Evolutionary conservation across 495 filamentous ascomycete genomes (phyloP).

Genomic region (Xylaria castorea): DNA sequence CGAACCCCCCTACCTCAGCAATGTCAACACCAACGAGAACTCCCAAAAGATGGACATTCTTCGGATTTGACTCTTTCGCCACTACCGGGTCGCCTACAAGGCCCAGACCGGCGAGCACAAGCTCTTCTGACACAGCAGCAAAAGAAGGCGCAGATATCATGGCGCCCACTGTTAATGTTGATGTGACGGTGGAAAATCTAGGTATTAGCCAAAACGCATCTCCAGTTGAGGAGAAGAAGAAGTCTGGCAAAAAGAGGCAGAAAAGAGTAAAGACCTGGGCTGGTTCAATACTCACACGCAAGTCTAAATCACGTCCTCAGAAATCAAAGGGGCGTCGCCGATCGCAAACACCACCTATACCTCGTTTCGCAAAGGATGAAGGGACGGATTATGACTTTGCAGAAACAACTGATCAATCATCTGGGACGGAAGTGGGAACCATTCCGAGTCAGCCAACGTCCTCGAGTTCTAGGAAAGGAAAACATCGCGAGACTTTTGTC

Average conservation of each 20-base stretch:
- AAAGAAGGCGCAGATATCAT: slow-evolving; percentile 28
- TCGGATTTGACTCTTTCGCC: slow-evolving; percentile 56
- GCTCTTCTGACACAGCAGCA: slow-evolving; percentile 44
- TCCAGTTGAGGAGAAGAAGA: slow-evolving; percentile 51
- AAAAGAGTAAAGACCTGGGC: slow-evolving; percentile 86
- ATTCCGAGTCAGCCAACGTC: not conserved
- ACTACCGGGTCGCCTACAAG: slow-evolving; percentile 50
- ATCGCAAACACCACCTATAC: slow-evolving; percentile 50
- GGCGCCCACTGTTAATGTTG: slow-evolving; percentile 31
- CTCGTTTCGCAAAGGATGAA: slow-evolving; percentile 29
- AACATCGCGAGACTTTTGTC: slow-evolving; percentile 13
- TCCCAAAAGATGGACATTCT: slow-evolving; percentile 61
- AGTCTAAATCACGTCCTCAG: slow-evolving; percentile 55
- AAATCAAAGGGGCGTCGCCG: slow-evolving; percentile 48
- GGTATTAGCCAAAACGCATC: not conserved
- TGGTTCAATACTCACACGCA: slow-evolving; percentile 75
- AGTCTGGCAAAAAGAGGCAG: slow-evolving; percentile 64
- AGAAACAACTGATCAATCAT: slow-evolving; percentile 35
- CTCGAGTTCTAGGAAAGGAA: not conserved
- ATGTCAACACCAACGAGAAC: slow-evolving; percentile 55
- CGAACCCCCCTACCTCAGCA: slow-evolving; percentile 37
- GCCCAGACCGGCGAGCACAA: slow-evolving; percentile 46
- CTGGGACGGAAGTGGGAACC: slow-evolving; percentile 27
- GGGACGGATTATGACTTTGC: slow-evolving; percentile 32
- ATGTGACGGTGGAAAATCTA: not conserved